Evolutionary conservation across 495 filamentous ascomycete species (phyloP), one percentile per base, ranked within the genome.

Genomic region (Usnea hakonensis): DNA sequence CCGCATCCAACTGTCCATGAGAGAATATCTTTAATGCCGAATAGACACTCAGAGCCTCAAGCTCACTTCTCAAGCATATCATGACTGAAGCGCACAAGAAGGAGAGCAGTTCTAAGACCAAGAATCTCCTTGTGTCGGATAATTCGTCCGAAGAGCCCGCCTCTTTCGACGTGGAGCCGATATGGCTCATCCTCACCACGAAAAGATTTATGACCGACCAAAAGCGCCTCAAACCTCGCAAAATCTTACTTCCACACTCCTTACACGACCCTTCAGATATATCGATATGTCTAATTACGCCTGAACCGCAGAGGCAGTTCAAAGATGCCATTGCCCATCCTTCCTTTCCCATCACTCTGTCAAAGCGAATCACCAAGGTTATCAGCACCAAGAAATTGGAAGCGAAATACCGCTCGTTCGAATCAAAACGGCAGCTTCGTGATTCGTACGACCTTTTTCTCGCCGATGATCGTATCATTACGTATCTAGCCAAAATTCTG

Each of bases 381-480:
- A 88, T 98, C 66, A 88, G 89, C 65, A 76, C 91, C 68, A 77
- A 78, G 64, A 96, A 98, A 70, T 79, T 98, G 52, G 87, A 88
- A 76, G 79, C 84, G 48, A 91, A 91, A 71, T 97, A 89, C 81
- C 86, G 88, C 75, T 78, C 85, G 54, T 97, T 88, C 75, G 94
- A 98, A 78, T 84, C 81, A 58, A 87, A 88, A 70, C 81, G 94
- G 52, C 89, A 93, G 72, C 79, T 98, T n/a, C 80, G 85, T 55
- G 77, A 82, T 54, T 90, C 95, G 64, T 87, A 96, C 74, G 89
- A 91, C 71, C 74, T 96, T 46, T 96, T 97, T 77, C 78, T 97
- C 33, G 90, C 85, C 33, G 91, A 97, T 72, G 87, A 92, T 68
- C 79, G 90, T 26, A 86, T 96, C 61, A 78, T 90, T 63, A 89